Base-by-base conservation (phyloP, 2,329 filamentous ascomycete genomes). In the Fusarium continuum region DNA sequence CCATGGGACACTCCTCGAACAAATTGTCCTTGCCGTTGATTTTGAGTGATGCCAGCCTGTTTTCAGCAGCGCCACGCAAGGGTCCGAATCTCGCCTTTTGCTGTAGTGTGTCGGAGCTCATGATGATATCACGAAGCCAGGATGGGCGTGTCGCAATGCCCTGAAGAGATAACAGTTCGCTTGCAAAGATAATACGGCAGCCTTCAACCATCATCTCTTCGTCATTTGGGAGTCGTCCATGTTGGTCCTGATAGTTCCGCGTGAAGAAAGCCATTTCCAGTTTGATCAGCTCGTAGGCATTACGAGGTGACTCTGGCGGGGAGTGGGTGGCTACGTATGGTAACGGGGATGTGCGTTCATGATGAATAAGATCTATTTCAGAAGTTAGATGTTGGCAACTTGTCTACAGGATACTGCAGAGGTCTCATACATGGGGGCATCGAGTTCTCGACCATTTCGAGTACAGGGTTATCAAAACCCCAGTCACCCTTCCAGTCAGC, bases 401-500 rank as follows among this genome's bases (percentile, higher is more conserved):
- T 70, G 58, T 77, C 74, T 75, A 75, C 58, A 57, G 73, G 71
- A 74, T 71, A 74, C 55, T 70, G 72, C 41, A 75, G 60, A 68
- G 72, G 72, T 72, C 76, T 77, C 83, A 79, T 81, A 87, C 85
- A 88, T 44, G 86, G 86, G 49, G 86, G 87, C 55, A 89, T 87
- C 40, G 85, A 86, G 70, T 88, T 88, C 74, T 89, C 86, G 68
- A 89, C 83, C 79, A 88, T 83, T 61, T 86, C 80, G 65, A 87
- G 77, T 35, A 89, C 82, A 29, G 84, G 82, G 23, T 78, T 77
- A 51, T 88, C 86, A 61, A 89, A 88, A 79, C 87, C 87, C 86
- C 86, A 88, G 74, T 87, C 86, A 77, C 87, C 87, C 79, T 88
- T 87, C 87, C 87, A 89, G 74, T 88, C 85, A 61, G 83, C 84